Evolutionary conservation across 164 flowering plant genomes (phyloP), one percentile per base, ranked within the genome.

Genomic region (Berberis thunbergii): DNA sequence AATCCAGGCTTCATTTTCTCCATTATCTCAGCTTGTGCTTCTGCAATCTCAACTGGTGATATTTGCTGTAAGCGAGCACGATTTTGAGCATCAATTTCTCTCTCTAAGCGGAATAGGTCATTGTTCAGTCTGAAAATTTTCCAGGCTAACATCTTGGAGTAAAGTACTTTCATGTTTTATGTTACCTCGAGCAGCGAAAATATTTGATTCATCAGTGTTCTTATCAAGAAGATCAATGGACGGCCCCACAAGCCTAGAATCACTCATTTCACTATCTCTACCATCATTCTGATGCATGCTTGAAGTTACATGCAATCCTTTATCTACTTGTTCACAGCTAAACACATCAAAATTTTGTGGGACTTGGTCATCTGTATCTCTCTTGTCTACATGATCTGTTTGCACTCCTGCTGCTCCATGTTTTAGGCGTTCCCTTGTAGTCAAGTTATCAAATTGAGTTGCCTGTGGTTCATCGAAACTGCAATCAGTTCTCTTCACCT

Each of bases 21-120:
- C 86, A 77, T 79, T 74, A 95, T 77, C 78, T 89, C 97, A 68
- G 83, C 77, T 65, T 76, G 91, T 45, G 91, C 96, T 78, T 87
- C 83, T 41, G 84, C 84, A 69, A 95, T 87, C 74, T 91, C 96
- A 41, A 79, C 85, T 38, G 76, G 62, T 44, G 96, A 84, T 97
- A 91, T 91, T 60, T 68, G 67, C 54, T 77, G 73, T 49, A 95
- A 67, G 44, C 73, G 74, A 11, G 85, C 81, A 56, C 70, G 77
- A 67, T 89, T 95, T 73, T 91, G 97, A 48, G 83, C 87, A 80
- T 95, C 96, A 77, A 95, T 95, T 70, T 94, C 83, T 77, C 73
- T 73, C 76, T 81, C 81, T 26, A 58, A 80, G 76, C 55, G 86
- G 66, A 57, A 43, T 6, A 49, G 69, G 45, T 2, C 53, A 72